Conservation (phyloP, 2,329 filamentous ascomycete genomes). For the Phyllosticta paracitricarpa region DNA sequence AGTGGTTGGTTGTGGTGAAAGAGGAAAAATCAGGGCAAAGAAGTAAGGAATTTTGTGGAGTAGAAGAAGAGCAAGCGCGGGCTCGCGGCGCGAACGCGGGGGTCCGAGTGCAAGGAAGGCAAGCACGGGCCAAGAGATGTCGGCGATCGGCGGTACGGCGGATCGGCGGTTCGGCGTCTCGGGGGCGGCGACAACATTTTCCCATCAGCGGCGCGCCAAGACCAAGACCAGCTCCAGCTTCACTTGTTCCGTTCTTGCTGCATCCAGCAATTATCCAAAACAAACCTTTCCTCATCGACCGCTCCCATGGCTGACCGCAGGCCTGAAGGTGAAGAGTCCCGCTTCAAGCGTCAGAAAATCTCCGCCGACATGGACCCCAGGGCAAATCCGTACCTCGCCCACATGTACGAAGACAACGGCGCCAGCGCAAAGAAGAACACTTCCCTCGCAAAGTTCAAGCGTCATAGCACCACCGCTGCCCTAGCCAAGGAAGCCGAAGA, state of each 20-base stretch:
- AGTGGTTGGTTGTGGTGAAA: not conserved
- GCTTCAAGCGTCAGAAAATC: conserved; percentile 47
- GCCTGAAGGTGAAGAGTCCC: conserved; percentile 40
- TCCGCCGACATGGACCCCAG: conserved; percentile 41
- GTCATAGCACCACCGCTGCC: conserved; percentile 69
- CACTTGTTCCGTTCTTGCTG: too few species aligned
- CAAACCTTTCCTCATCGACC: not conserved
- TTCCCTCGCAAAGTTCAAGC: conserved; percentile 48
- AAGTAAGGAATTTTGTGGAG: too few species aligned
- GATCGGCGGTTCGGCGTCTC: too few species aligned
- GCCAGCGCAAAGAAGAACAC: conserved; percentile 15
- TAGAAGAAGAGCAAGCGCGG: too few species aligned
- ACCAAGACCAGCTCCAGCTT: too few species aligned
- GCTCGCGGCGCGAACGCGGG: too few species aligned
- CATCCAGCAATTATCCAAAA: too few species aligned
- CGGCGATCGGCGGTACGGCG: too few species aligned
- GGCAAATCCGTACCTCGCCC: conserved; percentile 82
- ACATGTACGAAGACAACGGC: conserved; percentile 58
- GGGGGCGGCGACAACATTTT: not conserved
- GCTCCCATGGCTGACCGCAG: conserved; percentile 47
- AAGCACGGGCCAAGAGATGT: too few species aligned
- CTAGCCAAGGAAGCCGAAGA: conserved; percentile 69
- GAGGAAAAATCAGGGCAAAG: too few species aligned
- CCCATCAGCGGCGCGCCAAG: not conserved
- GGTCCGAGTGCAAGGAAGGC: too few species aligned